A percentile compares a stretch with the other conserved stretches of the same genome.
Conservation (phyloP, 2,329 filamentous ascomycete species). For the Xylaria sp. region DNA sequence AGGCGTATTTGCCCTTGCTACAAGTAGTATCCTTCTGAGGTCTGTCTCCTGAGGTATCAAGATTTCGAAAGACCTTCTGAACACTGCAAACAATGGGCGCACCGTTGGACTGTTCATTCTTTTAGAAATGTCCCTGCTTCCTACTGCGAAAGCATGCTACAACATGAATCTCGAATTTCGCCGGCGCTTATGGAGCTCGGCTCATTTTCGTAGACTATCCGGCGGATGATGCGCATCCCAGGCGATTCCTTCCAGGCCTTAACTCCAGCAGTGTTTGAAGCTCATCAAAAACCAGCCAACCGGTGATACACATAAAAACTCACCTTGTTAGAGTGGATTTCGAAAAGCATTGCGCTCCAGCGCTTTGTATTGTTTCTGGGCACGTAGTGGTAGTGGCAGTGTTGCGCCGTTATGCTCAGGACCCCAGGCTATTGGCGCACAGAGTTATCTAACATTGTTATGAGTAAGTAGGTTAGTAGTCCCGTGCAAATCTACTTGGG, state of each 20-base stretch:
- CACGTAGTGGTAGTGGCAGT: not conserved
- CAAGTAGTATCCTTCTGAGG: not conserved
- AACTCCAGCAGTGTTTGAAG: not conserved
- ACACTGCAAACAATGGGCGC: not conserved
- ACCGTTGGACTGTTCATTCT: not conserved
- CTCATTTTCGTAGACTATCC: not conserved
- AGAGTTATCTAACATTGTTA: not conserved
- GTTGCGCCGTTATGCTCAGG: not conserved
- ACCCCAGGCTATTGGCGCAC: not conserved
- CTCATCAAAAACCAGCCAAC: not conserved
- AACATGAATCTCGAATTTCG: not conserved
- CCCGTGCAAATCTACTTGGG: no score
- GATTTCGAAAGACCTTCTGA: not conserved
- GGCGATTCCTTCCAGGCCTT: not conserved
- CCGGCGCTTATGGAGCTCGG: not conserved
- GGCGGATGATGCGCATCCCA: not conserved
- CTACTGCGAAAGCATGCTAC: not conserved
- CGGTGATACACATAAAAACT: not conserved
- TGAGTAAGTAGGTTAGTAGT: not conserved
- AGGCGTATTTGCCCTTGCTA: slow-evolving; percentile 3
- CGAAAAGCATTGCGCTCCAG: not conserved
- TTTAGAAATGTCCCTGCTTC: not conserved
- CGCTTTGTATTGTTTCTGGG: no score
- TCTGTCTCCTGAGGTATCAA: not conserved
- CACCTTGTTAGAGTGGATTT: not conserved